Conservation (phyloP, 345 rosid genomes). For the Gossypium turneri region DNA sequence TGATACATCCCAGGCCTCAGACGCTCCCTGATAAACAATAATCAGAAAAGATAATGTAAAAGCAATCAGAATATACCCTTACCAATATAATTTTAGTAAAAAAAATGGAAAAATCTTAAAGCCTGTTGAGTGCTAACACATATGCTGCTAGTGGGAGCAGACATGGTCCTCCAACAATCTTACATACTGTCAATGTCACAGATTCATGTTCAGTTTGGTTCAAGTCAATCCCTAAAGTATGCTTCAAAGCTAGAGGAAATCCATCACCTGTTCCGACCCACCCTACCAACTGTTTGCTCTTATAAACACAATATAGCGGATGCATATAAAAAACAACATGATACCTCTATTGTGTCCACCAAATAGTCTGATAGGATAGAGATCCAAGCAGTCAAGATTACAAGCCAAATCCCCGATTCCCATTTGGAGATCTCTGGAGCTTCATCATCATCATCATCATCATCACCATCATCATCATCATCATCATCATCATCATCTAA, state of each 20-base stretch:
- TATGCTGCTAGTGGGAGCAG: neutral
- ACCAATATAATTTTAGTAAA: neutral
- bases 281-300: neutral
- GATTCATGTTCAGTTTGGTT: neutral
- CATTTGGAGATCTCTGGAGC: slow-evolving; percentile 72
- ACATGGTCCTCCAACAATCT: neutral
- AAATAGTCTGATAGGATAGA: slow-evolving; percentile 82
- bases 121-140: neutral
- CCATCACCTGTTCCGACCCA: neutral
- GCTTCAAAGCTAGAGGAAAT: neutral
- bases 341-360: slow-evolving; percentile 83
- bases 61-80: neutral
- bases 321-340: neutral
- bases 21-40: slow-evolving; percentile 60
- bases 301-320: neutral
- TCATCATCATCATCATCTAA: slow-evolving; percentile 43
- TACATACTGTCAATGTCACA: neutral
- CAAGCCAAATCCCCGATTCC: slow-evolving; percentile 86
- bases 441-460: slow-evolving; percentile 42
- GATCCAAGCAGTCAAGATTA: slow-evolving; percentile 82
- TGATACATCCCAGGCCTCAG: slow-evolving; percentile 71
- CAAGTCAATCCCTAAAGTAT: neutral
- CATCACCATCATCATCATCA: neutral
- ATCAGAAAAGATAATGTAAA: slow-evolving; percentile 1
- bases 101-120: neutral